Evolutionary conservation across 176 grass and related monocot species (phyloP), one percentile per base, ranked within the genome.

Genomic region (Areca catechu): DNA sequence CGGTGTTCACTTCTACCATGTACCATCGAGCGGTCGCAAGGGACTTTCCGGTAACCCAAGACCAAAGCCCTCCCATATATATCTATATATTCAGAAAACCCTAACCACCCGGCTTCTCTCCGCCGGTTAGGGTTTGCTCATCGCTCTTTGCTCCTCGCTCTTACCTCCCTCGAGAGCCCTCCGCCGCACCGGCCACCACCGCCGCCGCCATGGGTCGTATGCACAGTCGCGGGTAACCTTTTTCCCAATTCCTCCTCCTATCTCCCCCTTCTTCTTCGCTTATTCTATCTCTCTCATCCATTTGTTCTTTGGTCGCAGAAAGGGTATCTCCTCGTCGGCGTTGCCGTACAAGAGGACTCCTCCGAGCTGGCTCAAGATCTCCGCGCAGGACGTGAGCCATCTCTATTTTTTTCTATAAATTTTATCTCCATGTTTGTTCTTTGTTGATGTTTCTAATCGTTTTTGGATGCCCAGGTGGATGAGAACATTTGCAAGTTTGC

Each of bases 321-420:
- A 95, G 80, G 89, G 89, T 88, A 95, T 95, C 74, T 88, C 89
- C 54, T 83, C 89, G 5, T 95, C 89, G 56, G 89, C 89, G 24
- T 71, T 95, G 17, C 89, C 89, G 50, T 88, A 88, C 84, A 95
- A 95, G 84, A 88, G 84, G 77, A 85, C 84, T 27, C 77, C 89
- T 7, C 89, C 89, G 3, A 66, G 5, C 64, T 94, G 89, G 84
- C 74, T 94, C 51, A 94, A 94, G 80, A 82, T 70, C 12, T 70
- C 80, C 50, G 0, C 78, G 60, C 20, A 71, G 22, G 89, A 94
- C 51, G 84, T 88, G 20, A 58, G 50, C 67, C 5, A 21, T 4
- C 50, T 63, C 2, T 22, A 5, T 29, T 24, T 20, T 48, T 17
- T 22, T 21, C 15, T 5, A 18, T 20, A 4, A 0, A 5, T 73